Evolutionary conservation across 306 rosid species (phyloP).

Genomic region (Quercus alba): DNA sequence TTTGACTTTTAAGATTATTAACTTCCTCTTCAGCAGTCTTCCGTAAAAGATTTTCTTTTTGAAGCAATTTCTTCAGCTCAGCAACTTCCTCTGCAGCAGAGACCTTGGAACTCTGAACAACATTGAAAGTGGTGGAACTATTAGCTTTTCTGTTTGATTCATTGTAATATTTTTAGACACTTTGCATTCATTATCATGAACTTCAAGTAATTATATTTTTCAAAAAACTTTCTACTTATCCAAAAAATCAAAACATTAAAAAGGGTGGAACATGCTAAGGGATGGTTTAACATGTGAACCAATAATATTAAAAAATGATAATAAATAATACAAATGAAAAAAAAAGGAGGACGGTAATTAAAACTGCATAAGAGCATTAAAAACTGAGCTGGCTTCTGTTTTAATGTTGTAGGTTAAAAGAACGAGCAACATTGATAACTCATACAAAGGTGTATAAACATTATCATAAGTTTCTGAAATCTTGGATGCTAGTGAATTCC

Average conservation of each 20-base stretch:
- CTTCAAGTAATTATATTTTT: no score
- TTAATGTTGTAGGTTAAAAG: background rate
- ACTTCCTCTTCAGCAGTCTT: constrained; percentile 88
- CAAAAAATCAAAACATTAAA: background rate
- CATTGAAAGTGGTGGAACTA: no score
- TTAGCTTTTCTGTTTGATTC: no score
- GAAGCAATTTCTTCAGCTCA: constrained; percentile 63
- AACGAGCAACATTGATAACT: background rate
- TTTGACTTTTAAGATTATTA: constrained; percentile 58
- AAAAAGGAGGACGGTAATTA: background rate
- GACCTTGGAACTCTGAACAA: constrained; percentile 30
- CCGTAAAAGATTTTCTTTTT: constrained; percentile 62
- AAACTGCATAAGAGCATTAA: background rate
- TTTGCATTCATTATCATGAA: no score
- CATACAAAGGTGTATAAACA: background rate
- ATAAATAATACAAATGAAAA: background rate
- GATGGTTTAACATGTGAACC: constrained; percentile 20
- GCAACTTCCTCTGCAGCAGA: constrained; percentile 59
- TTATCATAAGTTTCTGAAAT: background rate
- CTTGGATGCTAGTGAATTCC: background rate
- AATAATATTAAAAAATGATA: background rate
- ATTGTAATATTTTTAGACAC: no score
- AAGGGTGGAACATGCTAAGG: background rate
- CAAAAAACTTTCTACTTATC: no score
- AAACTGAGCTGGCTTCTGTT: background rate